Percentiles rank a stretch among this genome's conserved stretches.
Evolutionary conservation across 2,329 filamentous ascomycete genomes (phyloP).

Genomic region (Pezicula neosporulosa): DNA sequence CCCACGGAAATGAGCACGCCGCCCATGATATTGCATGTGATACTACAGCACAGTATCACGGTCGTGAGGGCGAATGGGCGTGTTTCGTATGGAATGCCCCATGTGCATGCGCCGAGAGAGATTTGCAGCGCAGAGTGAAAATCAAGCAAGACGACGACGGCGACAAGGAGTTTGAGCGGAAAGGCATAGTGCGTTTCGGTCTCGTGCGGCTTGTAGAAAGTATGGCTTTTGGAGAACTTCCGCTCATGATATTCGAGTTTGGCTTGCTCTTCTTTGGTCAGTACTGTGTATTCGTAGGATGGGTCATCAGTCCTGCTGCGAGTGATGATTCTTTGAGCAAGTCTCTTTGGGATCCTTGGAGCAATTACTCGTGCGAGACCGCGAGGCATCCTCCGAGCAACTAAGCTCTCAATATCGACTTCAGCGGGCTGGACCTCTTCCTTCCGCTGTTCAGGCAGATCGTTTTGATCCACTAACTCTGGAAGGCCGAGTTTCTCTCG

Average conservation of each 20-base stretch:
- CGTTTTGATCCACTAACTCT: slow-evolving; percentile 49
- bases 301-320: slow-evolving; percentile 10
- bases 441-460: slow-evolving; percentile 44
- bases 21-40: slow-evolving; percentile 72
- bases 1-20: slow-evolving; percentile 75
- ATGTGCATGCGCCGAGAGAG: slow-evolving; percentile 72
- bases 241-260: slow-evolving; percentile 71
- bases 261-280: slow-evolving; percentile 64
- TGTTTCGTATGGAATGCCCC: slow-evolving; percentile 68
- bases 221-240: slow-evolving; percentile 79
- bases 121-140: slow-evolving; percentile 78
- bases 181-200: slow-evolving; percentile 79
- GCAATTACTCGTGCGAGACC: slow-evolving; percentile 15
- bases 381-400: slow-evolving; percentile 15
- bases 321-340: slow-evolving; percentile 13
- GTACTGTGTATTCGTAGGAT: slow-evolving; percentile 52
- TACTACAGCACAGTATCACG: slow-evolving; percentile 74
- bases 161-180: slow-evolving; percentile 67
- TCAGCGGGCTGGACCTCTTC: slow-evolving; percentile 34
- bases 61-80: slow-evolving; percentile 73
- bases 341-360: slow-evolving; percentile 17
- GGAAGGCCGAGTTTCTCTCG: slow-evolving; percentile 61
- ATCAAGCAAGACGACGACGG: slow-evolving; percentile 73
- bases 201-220: slow-evolving; percentile 86
- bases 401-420: slow-evolving; percentile 33